Evolutionary conservation across 148 eudicot genomes (phyloP).

Genomic region (Arctostaphylos glauca): DNA sequence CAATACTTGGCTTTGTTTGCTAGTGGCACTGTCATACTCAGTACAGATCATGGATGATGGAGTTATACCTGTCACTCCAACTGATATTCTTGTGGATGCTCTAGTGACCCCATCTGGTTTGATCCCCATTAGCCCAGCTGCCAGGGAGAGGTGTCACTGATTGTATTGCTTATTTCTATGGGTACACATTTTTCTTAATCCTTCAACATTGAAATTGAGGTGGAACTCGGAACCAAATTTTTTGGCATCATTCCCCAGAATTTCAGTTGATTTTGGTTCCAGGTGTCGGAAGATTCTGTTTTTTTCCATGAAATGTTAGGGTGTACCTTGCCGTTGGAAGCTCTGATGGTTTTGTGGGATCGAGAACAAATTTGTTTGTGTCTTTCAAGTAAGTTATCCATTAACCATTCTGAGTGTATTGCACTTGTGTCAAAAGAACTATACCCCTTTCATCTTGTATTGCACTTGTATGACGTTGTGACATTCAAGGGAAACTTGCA

Average conservation of each 20-base stretch:
- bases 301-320: not conserved
- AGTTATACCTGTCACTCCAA: constrained; percentile 78
- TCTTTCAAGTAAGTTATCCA: not conserved
- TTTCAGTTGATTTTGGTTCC: not conserved
- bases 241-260: not conserved
- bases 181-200: not conserved
- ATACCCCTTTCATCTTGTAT: not conserved
- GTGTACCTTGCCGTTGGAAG: not conserved
- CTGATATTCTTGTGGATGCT: constrained; percentile 73
- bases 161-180: not conserved
- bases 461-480: not conserved
- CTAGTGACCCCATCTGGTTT: constrained; percentile 81
- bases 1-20: constrained; percentile 17
- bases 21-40: constrained; percentile 92
- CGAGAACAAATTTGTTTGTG: not conserved
- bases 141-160: constrained; percentile 38
- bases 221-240: not conserved
- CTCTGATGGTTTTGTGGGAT: not conserved
- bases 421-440: not conserved
- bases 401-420: not conserved
- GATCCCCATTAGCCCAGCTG: constrained; percentile 65
- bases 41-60: constrained; percentile 83
- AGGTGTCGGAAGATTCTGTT: not conserved
- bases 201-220: not conserved
- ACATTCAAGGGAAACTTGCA: not conserved